These are phyloP conservation scores for Larix kaempferi DNA, from an alignment of 75 land plant species.

Conservation along the genomic window DNA sequence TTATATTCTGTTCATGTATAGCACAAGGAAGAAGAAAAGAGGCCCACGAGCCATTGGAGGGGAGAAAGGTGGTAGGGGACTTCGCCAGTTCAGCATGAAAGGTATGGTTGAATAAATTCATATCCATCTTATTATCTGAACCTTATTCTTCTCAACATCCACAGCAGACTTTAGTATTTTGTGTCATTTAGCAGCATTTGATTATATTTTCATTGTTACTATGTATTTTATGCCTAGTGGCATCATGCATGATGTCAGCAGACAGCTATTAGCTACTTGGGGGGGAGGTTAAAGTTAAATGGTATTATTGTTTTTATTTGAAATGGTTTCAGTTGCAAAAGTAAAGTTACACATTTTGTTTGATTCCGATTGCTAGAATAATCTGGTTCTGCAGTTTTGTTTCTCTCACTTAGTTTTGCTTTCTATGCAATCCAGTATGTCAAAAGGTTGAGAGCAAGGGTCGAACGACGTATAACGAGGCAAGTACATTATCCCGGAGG, in stretches of 20 bases:
- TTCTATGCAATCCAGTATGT: constrained; percentile 43
- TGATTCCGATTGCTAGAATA: neutral
- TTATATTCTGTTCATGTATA: constrained; percentile 11
- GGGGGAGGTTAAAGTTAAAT: too few species aligned
- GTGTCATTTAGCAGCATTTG: neutral
- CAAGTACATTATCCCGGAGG: constrained; percentile 12
- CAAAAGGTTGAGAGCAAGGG: constrained; percentile 91
- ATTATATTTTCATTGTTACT: neutral
- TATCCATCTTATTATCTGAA: neutral
- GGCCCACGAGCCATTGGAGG: constrained; percentile 62
- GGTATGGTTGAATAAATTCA: constrained; percentile 29
- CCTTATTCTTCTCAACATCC: neutral
- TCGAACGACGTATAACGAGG: constrained; percentile 88
- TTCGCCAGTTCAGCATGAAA: constrained; percentile 93
- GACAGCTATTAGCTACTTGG: neutral
- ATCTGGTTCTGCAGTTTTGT: neutral
- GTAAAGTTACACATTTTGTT: constrained; percentile 11
- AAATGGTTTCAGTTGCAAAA: neutral
- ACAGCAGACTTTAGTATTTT: neutral
- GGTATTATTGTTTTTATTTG: neutral
- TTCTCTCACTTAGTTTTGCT: neutral
- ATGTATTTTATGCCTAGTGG: neutral
- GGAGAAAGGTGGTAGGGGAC: constrained; percentile 80
- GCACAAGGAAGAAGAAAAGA: constrained; percentile 79
- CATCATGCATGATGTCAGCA: constrained; percentile 5